phyloP scores from a whole-genome alignment of 306 rosid genomes.

The Citrullus amarus region DNA sequence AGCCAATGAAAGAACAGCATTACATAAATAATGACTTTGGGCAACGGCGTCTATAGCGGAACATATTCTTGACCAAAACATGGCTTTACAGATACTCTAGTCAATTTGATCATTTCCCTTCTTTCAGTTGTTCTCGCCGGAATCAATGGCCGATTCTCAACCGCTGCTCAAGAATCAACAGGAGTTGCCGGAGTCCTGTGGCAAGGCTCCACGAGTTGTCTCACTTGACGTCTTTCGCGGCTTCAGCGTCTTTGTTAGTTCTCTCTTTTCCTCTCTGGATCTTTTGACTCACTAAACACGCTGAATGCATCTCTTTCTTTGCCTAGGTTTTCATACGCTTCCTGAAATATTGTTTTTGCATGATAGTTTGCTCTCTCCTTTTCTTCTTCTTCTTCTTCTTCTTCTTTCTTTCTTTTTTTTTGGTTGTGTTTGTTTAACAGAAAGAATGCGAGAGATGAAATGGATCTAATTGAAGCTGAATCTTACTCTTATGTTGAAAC shows the following conservation, averaged over 20 bases:
- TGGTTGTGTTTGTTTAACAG: not conserved
- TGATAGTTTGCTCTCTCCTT: no score
- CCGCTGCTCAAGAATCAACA: conserved; percentile 19
- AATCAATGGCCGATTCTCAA: conserved; percentile 34
- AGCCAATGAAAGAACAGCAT: not conserved
- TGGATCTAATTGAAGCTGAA: not conserved
- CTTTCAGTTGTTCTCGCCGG: not conserved
- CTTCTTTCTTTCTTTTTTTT: no score
- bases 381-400: no score
- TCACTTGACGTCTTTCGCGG: conserved; percentile 94
- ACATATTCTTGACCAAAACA: not conserved
- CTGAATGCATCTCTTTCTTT: not conserved
- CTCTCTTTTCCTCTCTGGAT: not conserved
- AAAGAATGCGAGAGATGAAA: not conserved
- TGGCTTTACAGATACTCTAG: no score
- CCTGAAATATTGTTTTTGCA: no score
- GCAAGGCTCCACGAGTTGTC: conserved; percentile 43
- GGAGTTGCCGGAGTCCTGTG: conserved; percentile 6
- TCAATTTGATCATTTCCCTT: not conserved
- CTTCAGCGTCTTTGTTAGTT: conserved; percentile 67
- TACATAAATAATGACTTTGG: not conserved
- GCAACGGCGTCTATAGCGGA: not conserved
- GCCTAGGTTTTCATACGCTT: not conserved
- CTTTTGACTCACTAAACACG: not conserved
- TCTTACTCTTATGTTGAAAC: not conserved